phyloP scores from a whole-genome alignment of 2,329 filamentous ascomycete species.

The Pseudogymnoascus sp. region DNA sequence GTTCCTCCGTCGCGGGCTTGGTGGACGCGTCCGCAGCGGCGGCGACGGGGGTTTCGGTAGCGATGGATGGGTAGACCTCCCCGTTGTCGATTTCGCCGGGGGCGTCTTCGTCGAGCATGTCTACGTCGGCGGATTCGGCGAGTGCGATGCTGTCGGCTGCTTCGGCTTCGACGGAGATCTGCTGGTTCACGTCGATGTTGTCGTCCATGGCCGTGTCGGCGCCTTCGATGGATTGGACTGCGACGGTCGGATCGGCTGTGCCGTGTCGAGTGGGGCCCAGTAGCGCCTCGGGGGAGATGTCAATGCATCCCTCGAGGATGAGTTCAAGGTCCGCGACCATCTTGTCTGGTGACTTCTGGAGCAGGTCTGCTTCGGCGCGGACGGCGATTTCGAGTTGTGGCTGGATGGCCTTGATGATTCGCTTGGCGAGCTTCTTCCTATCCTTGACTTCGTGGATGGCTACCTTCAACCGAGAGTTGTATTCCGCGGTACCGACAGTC shows the following conservation, averaged over 20 bases:
- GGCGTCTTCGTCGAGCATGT: conserved; percentile 23
- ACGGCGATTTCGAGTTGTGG: conserved; percentile 67
- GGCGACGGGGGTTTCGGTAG: neutral
- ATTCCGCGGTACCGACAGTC: conserved; percentile 26
- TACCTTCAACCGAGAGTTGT: conserved; percentile 28
- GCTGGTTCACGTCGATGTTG: conserved; percentile 21
- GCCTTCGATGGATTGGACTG: conserved; percentile 16
- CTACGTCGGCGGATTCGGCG: conserved; percentile 20
- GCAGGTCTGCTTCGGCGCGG: conserved; percentile 73
- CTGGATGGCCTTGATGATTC: conserved; percentile 78
- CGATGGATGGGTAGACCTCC: conserved; percentile 13
- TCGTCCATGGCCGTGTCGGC: conserved; percentile 21
- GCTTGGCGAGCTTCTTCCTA: conserved; percentile 75
- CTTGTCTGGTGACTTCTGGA: conserved; percentile 58
- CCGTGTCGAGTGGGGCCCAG: conserved; percentile 37
- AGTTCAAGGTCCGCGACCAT: conserved; percentile 66
- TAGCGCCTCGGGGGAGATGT: conserved; percentile 32
- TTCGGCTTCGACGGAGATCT: conserved; percentile 28
- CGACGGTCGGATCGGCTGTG: neutral
- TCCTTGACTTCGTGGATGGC: conserved; percentile 62
- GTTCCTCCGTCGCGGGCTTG: conserved; percentile 22
- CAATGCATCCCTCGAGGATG: conserved; percentile 53
- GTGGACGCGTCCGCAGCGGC: neutral
- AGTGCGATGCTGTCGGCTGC: conserved; percentile 36
- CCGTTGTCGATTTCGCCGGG: conserved; percentile 13